Evolutionary conservation across 116 monocot species (phyloP).

Genomic region (Papilionanthe hybrid): DNA sequence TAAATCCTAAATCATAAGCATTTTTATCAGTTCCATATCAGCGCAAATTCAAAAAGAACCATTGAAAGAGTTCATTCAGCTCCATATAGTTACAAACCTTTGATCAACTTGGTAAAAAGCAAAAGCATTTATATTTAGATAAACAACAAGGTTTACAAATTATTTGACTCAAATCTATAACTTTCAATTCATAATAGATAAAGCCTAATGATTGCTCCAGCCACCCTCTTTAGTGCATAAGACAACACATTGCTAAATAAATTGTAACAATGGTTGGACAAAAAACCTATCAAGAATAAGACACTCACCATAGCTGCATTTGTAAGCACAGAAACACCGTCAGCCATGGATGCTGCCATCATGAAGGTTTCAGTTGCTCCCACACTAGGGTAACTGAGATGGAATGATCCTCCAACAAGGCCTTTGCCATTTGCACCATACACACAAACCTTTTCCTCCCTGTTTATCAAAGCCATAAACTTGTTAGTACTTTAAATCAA

Average conservation of each 20-base stretch:
- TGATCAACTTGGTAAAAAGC: background rate
- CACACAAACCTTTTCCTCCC: slow-evolving; percentile 30
- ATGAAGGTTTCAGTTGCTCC: slow-evolving; percentile 48
- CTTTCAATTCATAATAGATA: background rate
- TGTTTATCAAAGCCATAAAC: slow-evolving; percentile 8
- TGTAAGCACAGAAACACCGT: slow-evolving; percentile 34
- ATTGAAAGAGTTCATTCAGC: background rate
- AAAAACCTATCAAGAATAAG: background rate
- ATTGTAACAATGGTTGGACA: background rate
- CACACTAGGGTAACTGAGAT: slow-evolving; percentile 42
- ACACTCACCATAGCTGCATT: slow-evolving; percentile 35
- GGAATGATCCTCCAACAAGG: slow-evolving; percentile 30
- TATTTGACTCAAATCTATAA: background rate
- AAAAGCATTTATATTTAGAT: background rate
- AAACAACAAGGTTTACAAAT: background rate
- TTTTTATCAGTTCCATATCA: background rate
- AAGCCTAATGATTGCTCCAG: background rate
- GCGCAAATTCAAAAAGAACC: background rate
- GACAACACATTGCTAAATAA: background rate
- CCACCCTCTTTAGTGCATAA: background rate
- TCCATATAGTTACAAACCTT: background rate
- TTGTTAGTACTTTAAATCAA: background rate
- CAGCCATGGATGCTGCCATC: slow-evolving; percentile 48
- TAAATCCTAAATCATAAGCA: background rate
- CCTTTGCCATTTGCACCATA: slow-evolving; percentile 39